Base-by-base conservation (phyloP, 2,329 filamentous ascomycete genomes). In the Trichophyton benhamiae region DNA sequence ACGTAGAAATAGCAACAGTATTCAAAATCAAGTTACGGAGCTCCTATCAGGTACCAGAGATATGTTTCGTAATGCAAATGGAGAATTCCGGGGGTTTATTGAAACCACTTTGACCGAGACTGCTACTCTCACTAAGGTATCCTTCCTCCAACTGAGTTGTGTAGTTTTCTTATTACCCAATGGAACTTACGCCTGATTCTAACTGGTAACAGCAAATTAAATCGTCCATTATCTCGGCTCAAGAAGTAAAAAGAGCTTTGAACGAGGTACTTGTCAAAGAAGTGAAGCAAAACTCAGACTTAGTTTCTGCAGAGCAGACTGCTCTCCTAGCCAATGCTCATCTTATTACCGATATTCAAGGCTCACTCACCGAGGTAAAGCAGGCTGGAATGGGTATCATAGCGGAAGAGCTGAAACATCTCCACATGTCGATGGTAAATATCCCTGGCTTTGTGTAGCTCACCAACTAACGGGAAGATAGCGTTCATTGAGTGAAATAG, bases 381-480 rank as follows among this genome's bases (percentile, higher is more conserved):
- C 66, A 67, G 25, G 65, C 65, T 15, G 68, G 74, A 53, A 57
- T 75, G 52, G 60, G 63, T 15, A 63, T 62, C n/a, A 61, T 77
- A 1, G 65, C 65, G 5, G 63, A 69, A 36, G 67, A 66, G 30
- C 64, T 77, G 59, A 64, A 64, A 1, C 66, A 61, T 11, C 67
- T 77, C 15, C 70, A 75, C 48, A 63, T 68, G 8, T 71, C 73
- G 41, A 59, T 77, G 60, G 75, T 75, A 69, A 58, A 65, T 13
- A 30, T 3, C 52, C 17, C 22, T 30, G 11, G 15, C 15, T n/a
- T 17, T 57, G 38, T 38, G 30, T 22, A 11, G 17, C 36, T 15
- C 9, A 15, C 41, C 49, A 27, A 44, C 60, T 63, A 49, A 61
- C 58, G 15, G 5, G 25, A 25, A 3, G 17, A n/a, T 53, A 68